Evolutionary conservation across 805 yeast species (phyloP).

Genomic region (Yarrowia sp.): DNA sequence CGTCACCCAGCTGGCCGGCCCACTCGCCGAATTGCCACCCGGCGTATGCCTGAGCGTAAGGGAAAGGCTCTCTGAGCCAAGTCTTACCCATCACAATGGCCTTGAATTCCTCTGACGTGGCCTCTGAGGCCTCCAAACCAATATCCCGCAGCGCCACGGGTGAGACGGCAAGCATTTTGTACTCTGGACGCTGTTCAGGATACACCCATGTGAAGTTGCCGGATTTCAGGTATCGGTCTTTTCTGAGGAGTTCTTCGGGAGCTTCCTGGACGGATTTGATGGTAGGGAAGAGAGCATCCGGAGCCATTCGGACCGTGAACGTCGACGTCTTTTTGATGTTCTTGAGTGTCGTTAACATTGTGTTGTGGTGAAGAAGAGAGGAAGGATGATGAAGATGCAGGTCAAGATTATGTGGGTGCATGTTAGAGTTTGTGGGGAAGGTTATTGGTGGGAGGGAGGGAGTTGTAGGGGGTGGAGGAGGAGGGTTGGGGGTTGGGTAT

Average conservation of each 20-base stretch:
- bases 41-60: conserved; percentile 89
- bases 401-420: too few relatives aligned
- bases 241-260: conserved; percentile 43
- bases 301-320: conserved; percentile 34
- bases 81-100: conserved; percentile 61
- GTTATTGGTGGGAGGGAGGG: too few relatives aligned
- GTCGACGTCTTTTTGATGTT: conserved; percentile 16
- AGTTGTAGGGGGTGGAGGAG: too few relatives aligned
- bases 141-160: conserved; percentile 60
- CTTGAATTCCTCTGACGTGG: conserved; percentile 47
- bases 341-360: conserved; percentile 2
- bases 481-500: too few relatives aligned
- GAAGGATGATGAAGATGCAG: too few relatives aligned
- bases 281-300: conserved; percentile 44
- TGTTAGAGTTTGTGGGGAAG: too few relatives aligned
- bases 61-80: conserved; percentile 54
- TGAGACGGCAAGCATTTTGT: conserved; percentile 55
- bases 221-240: conserved; percentile 51
- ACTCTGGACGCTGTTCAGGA: conserved; percentile 57
- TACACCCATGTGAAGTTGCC: conserved; percentile 73
- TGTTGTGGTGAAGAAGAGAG: background rate
- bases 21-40: conserved; percentile 96
- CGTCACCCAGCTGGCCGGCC: conserved; percentile 98
- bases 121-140: conserved; percentile 48
- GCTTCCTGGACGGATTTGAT: conserved; percentile 39